These are phyloP conservation scores for Tagetes erecta DNA, from an alignment of 129 eudicot genomes.

Conservation along the genomic window DNA sequence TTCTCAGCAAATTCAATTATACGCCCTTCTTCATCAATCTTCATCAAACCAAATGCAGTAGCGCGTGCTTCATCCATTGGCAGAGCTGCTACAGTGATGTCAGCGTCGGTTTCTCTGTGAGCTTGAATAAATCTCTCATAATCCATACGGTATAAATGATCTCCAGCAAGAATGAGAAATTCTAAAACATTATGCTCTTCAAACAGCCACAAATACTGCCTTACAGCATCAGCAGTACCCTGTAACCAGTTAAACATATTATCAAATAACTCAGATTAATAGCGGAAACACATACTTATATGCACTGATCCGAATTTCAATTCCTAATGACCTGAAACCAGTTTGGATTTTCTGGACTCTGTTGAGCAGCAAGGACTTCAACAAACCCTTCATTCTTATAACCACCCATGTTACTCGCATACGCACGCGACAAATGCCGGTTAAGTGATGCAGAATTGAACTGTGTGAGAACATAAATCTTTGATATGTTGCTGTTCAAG, in stretches of 20 bases:
- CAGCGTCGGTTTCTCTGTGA: constrained; percentile 97
- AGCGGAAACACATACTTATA: neutral
- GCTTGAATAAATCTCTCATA: constrained; percentile 93
- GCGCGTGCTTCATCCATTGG: constrained; percentile 99
- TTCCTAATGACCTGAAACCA: constrained; percentile 82
- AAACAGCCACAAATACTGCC: constrained; percentile 96
- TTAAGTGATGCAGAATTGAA: constrained; percentile 97
- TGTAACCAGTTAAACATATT: constrained; percentile 23
- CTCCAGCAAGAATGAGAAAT: constrained; percentile 90
- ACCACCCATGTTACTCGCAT: constrained; percentile 97
- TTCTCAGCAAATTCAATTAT: constrained; percentile 90
- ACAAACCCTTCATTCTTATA: constrained; percentile 98
- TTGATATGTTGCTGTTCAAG: constrained; percentile 88
- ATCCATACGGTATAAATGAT: constrained; percentile 95
- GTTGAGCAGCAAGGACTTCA: constrained; percentile 99
- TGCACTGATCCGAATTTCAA: neutral
- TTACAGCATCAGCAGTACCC: constrained; percentile 99
- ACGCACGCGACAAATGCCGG: constrained; percentile 96
- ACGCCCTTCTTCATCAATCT: constrained; percentile 95
- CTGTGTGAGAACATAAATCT: constrained; percentile 93
- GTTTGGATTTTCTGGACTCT: constrained; percentile 98
- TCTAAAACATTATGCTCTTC: constrained; percentile 96
- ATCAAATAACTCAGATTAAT: neutral
- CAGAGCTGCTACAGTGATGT: constrained; percentile 92
- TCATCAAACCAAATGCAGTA: constrained; percentile 95